These are phyloP conservation scores for Bryoerythrophyllum caledonicum DNA, from an alignment of 225 moss, liverwort and hornwort species.

Conservation along the genomic window DNA sequence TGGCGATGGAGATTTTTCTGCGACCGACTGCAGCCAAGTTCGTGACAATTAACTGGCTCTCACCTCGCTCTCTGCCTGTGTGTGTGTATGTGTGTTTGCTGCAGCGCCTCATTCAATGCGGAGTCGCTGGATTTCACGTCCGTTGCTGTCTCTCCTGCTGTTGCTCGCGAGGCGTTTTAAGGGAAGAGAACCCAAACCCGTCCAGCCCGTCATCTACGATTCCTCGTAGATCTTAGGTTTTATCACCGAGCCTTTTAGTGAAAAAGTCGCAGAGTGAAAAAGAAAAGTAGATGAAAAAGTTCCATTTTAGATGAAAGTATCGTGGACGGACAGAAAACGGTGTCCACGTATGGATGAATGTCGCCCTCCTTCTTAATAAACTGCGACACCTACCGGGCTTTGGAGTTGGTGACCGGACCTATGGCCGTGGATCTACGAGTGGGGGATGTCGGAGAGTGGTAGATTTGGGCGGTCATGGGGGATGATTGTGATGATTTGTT, in stretches of 20 bases:
- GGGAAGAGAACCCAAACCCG: neutral
- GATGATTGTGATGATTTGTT: neutral
- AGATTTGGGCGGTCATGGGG: neutral
- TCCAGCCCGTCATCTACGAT: too few species aligned
- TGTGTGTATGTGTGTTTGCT: too few species aligned
- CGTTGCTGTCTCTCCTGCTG: neutral
- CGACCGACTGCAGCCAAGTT: conserved; percentile 14
- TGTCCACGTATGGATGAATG: too few species aligned
- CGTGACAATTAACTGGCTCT: conserved; percentile 28
- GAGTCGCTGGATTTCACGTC: conserved; percentile 18
- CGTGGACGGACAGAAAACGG: too few species aligned
- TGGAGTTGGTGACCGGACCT: neutral
- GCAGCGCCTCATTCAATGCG: neutral
- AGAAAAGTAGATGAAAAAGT: too few species aligned
- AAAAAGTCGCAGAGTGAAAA: too few species aligned
- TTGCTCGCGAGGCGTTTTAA: neutral
- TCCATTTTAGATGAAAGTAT: too few species aligned
- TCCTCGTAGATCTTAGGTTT: too few species aligned
- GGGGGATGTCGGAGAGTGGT: too few species aligned
- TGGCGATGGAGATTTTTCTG: conserved; percentile 20
- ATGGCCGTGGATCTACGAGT: neutral
- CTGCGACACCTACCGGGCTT: neutral
- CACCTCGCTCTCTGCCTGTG: neutral
- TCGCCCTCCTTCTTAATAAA: too few species aligned
- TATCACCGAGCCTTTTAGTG: too few species aligned